Base-by-base conservation (phyloP, 2,329 filamentous ascomycete genomes). In the Venturia asperata region DNA sequence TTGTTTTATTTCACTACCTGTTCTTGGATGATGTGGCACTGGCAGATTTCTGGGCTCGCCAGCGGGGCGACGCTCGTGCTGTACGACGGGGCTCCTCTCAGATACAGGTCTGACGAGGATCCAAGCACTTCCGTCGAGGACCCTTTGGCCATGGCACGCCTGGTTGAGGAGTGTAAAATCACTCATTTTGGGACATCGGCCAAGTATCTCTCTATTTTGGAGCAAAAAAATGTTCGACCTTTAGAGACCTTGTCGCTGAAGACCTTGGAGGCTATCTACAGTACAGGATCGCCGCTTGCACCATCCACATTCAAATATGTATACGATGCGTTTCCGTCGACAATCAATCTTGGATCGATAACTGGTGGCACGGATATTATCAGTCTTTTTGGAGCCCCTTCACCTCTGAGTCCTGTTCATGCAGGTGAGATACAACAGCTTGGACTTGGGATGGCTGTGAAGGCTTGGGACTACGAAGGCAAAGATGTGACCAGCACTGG, bases 21-120 rank as follows among this genome's bases (percentile, higher is more conserved):
- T 13, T 95, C 91, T 0, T 97, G 92, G 94, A 97, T 99, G 92
- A 97, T 97, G 93, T 97, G 92, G 92, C 93, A 97, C 75, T 97
- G 93, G 92, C 87, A 92, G 49, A 84, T 97, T 24, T 93, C 91
- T 0, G 91, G 88, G 6, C 85, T 97, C 4, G 90, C 92, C 11
- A 87, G 86, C 39, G 93, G 93, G 64, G 85, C 90, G 13, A 93
- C 91, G 0, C 80, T 97, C 15, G 83, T 97, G 24, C 82, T 97
- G 4, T 99, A 97, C 76, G 91, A 96, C 64, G 94, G 94, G 61
- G 96, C 91, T 0, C 94, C 94, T 0, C 97, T 97, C 80, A 79
- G 80, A 64, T 81, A 78, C 64, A 67, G 70, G 15, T 62, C 52
- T 30, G 17, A 24, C 39, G 13, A 27, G 5, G 68, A 76, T 41